Base-by-base conservation (phyloP, 306 rosid species). In the Malus fusca region DNA sequence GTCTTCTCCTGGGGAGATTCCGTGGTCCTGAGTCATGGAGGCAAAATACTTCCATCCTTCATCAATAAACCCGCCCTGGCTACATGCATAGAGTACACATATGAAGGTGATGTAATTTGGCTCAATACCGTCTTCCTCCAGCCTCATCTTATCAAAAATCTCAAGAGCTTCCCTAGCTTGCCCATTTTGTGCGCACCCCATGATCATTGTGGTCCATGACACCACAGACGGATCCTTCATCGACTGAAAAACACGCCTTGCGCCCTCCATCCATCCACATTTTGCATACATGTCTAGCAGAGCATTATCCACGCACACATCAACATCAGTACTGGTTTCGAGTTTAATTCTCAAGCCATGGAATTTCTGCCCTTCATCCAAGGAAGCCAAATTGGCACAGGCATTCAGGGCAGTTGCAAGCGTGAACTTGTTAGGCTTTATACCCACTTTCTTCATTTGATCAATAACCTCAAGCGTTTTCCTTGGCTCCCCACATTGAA, bases 221-320 rank as follows among this genome's bases (percentile, higher is more conserved):
- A 91, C 78, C 15, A 91, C 88, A 55, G 97, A 82, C 61, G 66
- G 84, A 63, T 83, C 86, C 53, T 69, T 79, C 91, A 89, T 91
- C 0, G 80, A 82, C 63, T 19, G 64, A 72, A 91, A 91, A 58
- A 84, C 42, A 69, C 42, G 62, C 82, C 82, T 56, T 53, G 89
- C 84, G 64, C 87, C 75, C 61, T 69, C 80, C 95, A 91, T 66
- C 73, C 90, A 89, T 59, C 95, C 95, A 80, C 92, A 83, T 86
- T 91, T 91, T 77, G 90, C 92, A 84, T 91, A 91, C 97, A 91
- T 89, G 82, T 91, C 97, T 44, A 91, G 88, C 71, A 89, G 77
- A 44, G 97, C 93, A 58, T 91, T 91, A 77, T 91, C 97, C 28
- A 89, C 92, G 43, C 97, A 89, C 25, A 84, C 78, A 82, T 91